Percentiles rank a stretch among this genome's conserved stretches.
These are phyloP conservation scores for Camillea tinctor DNA, from an alignment of 2,329 filamentous ascomycete genomes.

Conservation along the genomic window DNA sequence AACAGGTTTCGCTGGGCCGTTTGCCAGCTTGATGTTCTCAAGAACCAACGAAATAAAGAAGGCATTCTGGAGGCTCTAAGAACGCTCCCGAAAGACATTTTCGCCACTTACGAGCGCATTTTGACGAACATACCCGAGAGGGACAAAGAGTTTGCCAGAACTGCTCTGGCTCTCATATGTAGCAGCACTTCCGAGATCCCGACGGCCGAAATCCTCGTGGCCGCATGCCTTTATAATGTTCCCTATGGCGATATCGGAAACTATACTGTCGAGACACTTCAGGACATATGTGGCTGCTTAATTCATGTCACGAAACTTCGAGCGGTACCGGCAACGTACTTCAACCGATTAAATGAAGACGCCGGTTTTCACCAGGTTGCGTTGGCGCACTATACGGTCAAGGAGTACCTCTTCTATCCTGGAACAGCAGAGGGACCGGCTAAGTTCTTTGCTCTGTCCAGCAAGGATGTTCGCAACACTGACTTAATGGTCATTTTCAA, in stretches of 20 bases:
- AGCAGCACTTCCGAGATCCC: slow-evolving; percentile 22
- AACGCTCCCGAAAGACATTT: slow-evolving; percentile 22
- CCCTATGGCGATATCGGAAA: slow-evolving; percentile 12
- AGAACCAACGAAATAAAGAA: slow-evolving; percentile 9
- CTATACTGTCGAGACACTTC: slow-evolving; percentile 16
- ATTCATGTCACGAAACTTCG: slow-evolving; percentile 18
- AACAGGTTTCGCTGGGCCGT: slow-evolving; percentile 28
- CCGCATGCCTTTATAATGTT: slow-evolving; percentile 25
- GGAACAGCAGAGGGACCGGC: slow-evolving; percentile 14
- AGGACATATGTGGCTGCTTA: slow-evolving; percentile 23
- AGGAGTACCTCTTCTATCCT: slow-evolving; percentile 25
- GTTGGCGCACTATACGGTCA: slow-evolving; percentile 29
- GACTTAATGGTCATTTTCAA: slow-evolving; percentile 19
- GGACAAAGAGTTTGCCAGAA: slow-evolving; percentile 23
- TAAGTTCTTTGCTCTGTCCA: slow-evolving; percentile 22
- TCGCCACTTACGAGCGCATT: slow-evolving; percentile 28
- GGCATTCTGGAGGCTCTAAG: slow-evolving; percentile 14
- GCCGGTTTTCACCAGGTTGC: slow-evolving; percentile 12
- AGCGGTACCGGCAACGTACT: slow-evolving; percentile 3
- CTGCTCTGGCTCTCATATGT: slow-evolving; percentile 28
- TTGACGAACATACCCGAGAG: slow-evolving; percentile 16
- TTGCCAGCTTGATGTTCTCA: slow-evolving; percentile 28
- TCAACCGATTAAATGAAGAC: slow-evolving; percentile 14
- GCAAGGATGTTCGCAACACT: slow-evolving; percentile 6
- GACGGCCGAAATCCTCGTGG: slow-evolving; percentile 25